Percentiles rank a stretch among this genome's conserved stretches.
Conservation (phyloP, 2,329 filamentous ascomycete species). For the Neophaeococcomyces aloes region DNA sequence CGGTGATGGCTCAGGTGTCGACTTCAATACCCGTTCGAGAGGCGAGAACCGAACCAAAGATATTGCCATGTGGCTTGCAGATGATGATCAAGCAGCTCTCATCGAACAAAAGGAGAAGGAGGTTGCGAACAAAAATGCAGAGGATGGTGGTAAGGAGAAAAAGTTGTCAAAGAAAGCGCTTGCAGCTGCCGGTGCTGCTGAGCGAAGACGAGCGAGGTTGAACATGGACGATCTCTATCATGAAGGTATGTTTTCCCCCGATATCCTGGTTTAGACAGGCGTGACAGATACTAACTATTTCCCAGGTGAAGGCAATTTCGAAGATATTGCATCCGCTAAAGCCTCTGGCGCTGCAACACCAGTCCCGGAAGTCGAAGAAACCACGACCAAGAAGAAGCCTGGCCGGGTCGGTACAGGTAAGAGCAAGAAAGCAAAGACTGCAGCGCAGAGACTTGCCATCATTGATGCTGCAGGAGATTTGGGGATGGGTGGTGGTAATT, state of each 20-base stretch:
- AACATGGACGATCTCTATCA: conserved; percentile 94
- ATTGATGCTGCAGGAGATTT: conserved; percentile 36
- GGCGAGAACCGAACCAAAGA: conserved; percentile 92
- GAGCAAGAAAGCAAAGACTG: conserved; percentile 51
- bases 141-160: conserved; percentile 38
- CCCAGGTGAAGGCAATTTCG: conserved; percentile 89
- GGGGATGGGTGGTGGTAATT: conserved; percentile 20
- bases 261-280: conserved; percentile 1
- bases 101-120: conserved; percentile 91
- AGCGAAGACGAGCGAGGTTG: conserved; percentile 45
- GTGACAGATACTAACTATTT: conserved; percentile 17
- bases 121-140: conserved; percentile 59
- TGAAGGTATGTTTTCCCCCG: conserved; percentile 71
- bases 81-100: conserved; percentile 89
- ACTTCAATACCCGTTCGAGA: conserved; percentile 85
- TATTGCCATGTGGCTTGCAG: conserved; percentile 96
- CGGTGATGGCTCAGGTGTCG: conserved; percentile 69
- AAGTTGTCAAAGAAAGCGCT: conserved; percentile 47
- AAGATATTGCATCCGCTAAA: conserved; percentile 71
- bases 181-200: conserved; percentile 34
- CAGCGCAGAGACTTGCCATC: conserved; percentile 40
- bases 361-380: conserved; percentile 43
- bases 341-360: conserved; percentile 79
- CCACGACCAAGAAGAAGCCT: conserved; percentile 47
- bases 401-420: conserved; percentile 44